Base-by-base conservation (phyloP, 2,329 filamentous ascomycete species). In the Ciborinia camelliae region DNA sequence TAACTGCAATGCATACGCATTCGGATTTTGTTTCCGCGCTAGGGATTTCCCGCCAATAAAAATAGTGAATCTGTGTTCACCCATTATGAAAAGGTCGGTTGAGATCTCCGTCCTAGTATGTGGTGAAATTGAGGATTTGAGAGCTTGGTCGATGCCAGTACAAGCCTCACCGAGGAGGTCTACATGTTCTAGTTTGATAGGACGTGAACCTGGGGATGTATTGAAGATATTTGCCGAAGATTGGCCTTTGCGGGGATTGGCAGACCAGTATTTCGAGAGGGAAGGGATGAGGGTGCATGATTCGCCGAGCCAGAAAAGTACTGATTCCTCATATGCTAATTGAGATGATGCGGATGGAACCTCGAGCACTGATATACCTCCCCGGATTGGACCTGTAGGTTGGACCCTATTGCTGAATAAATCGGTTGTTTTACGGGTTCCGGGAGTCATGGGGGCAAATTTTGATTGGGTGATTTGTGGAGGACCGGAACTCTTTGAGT, bases 361-460 rank as follows among this genome's bases (percentile, higher is more conserved):
- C n/a, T 74, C 71, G 2, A 71, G 45, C 4, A 75, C 71, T 7
- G 71, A 73, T n/a, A 76, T 74, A 53, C 71, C 63, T 1, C 75
- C 75, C 15, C 64, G 68, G 14, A 69, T 57, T 20, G 62, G 51
- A 47, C 63, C 67, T 30, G 52, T 43, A 5, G 63, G 28, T 15
- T 64, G 59, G 15, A 60, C 61, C 63, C 66, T 69, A 6, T 58
- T 66, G 37, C 66, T 63, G 55, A 76, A 74, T 14, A 70, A 67
- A 23, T 75, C 73, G 3, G 67, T 68, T 15, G 72, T 69, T 63
- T 73, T 75, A 9, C 85, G 79, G 12, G 84, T 85, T 67, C 86
- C 84, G 0, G 86, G 86, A 1, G 86, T 88, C 84, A 88, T 86
- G 12, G 86, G 86, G 12, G 84, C 83, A 68, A 88, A 87, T 43